Evolutionary conservation across 2,329 filamentous ascomycete species (phyloP).

Genomic region (Amauroascus verrucosus): DNA sequence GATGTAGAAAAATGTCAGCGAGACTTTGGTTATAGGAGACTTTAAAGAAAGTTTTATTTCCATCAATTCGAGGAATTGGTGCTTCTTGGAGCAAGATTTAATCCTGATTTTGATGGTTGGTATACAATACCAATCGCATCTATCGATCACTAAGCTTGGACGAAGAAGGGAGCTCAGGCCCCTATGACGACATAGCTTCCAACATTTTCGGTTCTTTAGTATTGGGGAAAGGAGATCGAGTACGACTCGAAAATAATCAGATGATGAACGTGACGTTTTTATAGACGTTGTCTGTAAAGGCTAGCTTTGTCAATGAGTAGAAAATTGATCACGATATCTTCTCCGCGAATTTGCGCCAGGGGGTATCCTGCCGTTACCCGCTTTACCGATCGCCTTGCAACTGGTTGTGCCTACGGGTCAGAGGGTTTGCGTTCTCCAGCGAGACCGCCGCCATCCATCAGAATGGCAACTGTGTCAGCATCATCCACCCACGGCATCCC

Average conservation of each 20-base stretch:
- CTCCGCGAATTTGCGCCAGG: neutral
- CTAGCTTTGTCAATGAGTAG: slow-evolving; percentile 1
- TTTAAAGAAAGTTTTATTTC: neutral
- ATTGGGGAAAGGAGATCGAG: neutral
- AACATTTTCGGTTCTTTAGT: neutral
- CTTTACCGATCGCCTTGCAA: neutral
- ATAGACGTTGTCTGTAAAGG: neutral
- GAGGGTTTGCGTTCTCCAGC: neutral
- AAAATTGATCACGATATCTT: neutral
- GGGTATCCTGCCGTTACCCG: neutral
- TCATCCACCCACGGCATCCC: slow-evolving; percentile 21
- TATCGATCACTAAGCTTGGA: neutral
- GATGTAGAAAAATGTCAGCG: neutral
- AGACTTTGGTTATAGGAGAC: neutral
- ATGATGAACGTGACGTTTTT: neutral
- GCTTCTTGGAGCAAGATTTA: neutral
- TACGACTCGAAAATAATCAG: neutral
- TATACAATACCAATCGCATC: neutral
- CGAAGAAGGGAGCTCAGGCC: neutral
- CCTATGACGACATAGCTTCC: slow-evolving; percentile 5
- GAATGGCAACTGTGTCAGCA: neutral
- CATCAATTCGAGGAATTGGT: neutral
- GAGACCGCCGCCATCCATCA: neutral
- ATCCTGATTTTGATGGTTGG: neutral
- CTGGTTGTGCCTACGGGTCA: neutral